Evolutionary conservation across 1,284 basidiomycete species (phyloP), one percentile per base, ranked within the genome.

Genomic region (Malassezia caprae): DNA sequence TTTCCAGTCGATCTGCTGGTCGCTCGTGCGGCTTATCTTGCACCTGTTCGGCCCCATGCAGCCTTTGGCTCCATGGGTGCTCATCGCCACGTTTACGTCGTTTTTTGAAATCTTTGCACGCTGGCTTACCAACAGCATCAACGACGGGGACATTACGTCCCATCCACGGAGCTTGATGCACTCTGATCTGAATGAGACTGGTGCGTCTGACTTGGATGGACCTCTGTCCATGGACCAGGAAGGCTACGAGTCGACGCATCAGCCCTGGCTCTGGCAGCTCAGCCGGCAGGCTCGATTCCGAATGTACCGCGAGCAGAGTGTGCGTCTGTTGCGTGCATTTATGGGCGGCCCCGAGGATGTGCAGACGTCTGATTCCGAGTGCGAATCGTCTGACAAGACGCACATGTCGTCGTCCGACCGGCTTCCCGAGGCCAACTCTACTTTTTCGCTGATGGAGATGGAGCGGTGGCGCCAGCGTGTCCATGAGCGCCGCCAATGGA

Each of bases 1-100:
- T 0, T 77, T 90, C 1, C 87, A 90, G 75, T 84, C 85, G 8
- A 88, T 89, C 57, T 77, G 87, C 73, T 90, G 88, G 87, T 86
- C 87, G 2, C 84, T 87, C 8, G 88, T 87, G 7, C 85, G 87
- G 57, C 73, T 86, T 31, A 87, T 85, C 1, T 80, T 89, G 19
- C 79, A 77, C 35, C 73, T 87, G 39, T 79, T 88, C 56, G 82
- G 83, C 35, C 78, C 82, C 52, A 76, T 77, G 48, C 80, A 87
- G 10, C 88, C 88, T 0, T 79, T 84, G 12, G 77, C 82, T 3
- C 83, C 82, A 50, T 90, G 88, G 88, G 83, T 86, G 2, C 79
- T 83, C 8, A 84, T 90, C 45, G 87, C 83, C 0, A 87, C 84
- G 15, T 87, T 86, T 46, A 90, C 88, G 1, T 64, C 69, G 1